Evolutionary conservation across 495 filamentous ascomycete genomes (phyloP).

Genomic region (Ascodesmis nigricans): DNA sequence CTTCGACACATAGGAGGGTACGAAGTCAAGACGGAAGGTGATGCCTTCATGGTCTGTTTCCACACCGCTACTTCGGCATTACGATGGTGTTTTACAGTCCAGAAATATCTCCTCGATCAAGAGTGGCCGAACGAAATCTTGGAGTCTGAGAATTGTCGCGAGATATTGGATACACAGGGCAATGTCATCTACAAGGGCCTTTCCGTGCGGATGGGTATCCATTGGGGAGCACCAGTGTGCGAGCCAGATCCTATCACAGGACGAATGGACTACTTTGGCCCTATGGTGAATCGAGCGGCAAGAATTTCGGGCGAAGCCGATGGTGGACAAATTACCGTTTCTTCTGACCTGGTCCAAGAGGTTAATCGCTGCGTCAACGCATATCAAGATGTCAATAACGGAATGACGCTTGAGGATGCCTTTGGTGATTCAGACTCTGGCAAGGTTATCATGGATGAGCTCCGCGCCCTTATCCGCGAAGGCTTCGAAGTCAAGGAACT

Average conservation of each 20-base stretch:
- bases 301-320: slow-evolving; percentile 89
- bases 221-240: slow-evolving; percentile 85
- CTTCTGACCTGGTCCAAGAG: slow-evolving; percentile 86
- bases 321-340: slow-evolving; percentile 90
- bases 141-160: slow-evolving; percentile 61
- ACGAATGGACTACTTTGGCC: slow-evolving; percentile 98
- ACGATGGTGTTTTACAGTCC: slow-evolving; percentile 89
- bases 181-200: slow-evolving; percentile 79
- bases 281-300: slow-evolving; percentile 93
- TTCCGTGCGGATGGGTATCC: slow-evolving; percentile 91
- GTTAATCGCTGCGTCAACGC: slow-evolving; percentile 77
- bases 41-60: slow-evolving; percentile 99
- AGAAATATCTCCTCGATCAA: slow-evolving; percentile 63
- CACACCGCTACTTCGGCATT: slow-evolving; percentile 81
- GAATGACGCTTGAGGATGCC: slow-evolving; percentile 41
- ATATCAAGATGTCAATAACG: slow-evolving; percentile 53
- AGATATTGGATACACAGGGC: slow-evolving; percentile 60
- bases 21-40: slow-evolving; percentile 98
- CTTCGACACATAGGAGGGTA: slow-evolving; percentile 87
- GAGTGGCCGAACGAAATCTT: slow-evolving; percentile 87
- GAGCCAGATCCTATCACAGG: slow-evolving; percentile 88
- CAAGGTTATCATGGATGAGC: slow-evolving; percentile 60
- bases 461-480: slow-evolving; percentile 67
- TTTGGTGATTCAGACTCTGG: slow-evolving; percentile 48
- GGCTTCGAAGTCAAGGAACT: slow-evolving; percentile 95